Evolutionary conservation across 2,329 filamentous ascomycete species (phyloP), one percentile per base, ranked within the genome.

Genomic region (Botrytis aclada): DNA sequence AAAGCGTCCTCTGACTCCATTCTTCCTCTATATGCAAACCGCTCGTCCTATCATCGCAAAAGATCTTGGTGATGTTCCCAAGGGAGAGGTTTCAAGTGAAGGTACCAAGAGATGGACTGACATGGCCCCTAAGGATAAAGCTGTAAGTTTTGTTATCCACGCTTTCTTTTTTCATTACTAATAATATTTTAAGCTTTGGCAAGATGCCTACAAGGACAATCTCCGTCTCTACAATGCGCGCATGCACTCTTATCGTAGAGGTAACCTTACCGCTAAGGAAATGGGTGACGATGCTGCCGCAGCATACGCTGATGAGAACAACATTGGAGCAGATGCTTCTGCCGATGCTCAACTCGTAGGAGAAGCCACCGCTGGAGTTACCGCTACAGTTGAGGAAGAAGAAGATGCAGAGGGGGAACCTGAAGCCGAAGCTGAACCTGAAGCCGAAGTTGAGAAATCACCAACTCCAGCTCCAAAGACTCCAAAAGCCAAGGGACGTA

Each of bases 21-120:
- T 97, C 86, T 97, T 98, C 86, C 86, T 98, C 74, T 98, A 94
- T 85, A 94, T 97, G 87, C 92, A 97, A 82, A 91, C 92, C 76
- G 94, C 94, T 76, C 92, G 96, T 67, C 88, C 90, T 69, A 91
- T 93, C 81, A 96, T 98, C 78, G 91, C 93, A 73, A 87, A 86
- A 47, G 94, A 97, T 78, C 87, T 97, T 18, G 93, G 92, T 34
- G 81, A 88, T n/a, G 90, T 91, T 12, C 91, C 92, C 82, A 95
- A 95, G 81, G 94, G 94, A 80, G 93, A 95, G 73, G 93, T 98
- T 66, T 92, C 94, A 81, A 90, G 93, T 74, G 94, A 97, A 83
- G 93, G 94, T 58, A 95, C 94, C 80, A 90, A 90, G 78, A 89
- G 95, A 79, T 98, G 95, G 95, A 88, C 90, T 75, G 88, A 89